These are phyloP conservation scores for Phytophthora capsici DNA, from an alignment of 352 stramenopile genomes.

Conservation along the genomic window DNA sequence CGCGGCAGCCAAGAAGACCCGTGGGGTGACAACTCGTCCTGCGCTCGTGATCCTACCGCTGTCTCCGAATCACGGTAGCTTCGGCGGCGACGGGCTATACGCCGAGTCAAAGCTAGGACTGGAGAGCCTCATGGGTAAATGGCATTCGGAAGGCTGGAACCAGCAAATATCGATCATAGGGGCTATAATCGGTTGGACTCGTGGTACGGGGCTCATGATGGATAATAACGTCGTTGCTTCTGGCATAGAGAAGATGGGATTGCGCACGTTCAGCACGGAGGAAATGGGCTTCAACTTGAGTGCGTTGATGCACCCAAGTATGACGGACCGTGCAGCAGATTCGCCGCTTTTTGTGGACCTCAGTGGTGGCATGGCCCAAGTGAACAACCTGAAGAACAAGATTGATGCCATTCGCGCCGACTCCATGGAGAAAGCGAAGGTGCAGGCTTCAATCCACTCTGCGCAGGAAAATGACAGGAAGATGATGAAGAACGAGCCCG, in stretches of 20 bases:
- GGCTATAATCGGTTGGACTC: slow-evolving; percentile 89
- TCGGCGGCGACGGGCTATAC: slow-evolving; percentile 88
- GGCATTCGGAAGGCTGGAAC: slow-evolving; percentile 85
- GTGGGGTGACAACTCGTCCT: slow-evolving; percentile 74
- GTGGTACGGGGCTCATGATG: slow-evolving; percentile 86
- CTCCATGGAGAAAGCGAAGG: slow-evolving; percentile 65
- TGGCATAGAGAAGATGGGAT: slow-evolving; percentile 80
- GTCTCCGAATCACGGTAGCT: slow-evolving; percentile 88
- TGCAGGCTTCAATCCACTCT: slow-evolving; percentile 52
- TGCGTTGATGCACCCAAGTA: slow-evolving; percentile 78
- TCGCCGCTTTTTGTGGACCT: slow-evolving; percentile 81
- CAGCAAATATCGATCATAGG: slow-evolving; percentile 86
- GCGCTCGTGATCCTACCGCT: slow-evolving; percentile 81
- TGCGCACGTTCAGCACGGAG: slow-evolving; percentile 86
- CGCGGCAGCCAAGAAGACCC: slow-evolving; percentile 72
- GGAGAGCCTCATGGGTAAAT: slow-evolving; percentile 89
- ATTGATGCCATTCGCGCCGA: slow-evolving; percentile 57
- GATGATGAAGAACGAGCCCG: slow-evolving; percentile 25
- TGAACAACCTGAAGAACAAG: slow-evolving; percentile 76
- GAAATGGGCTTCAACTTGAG: slow-evolving; percentile 91
- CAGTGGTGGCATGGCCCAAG: slow-evolving; percentile 76
- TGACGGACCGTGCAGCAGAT: slow-evolving; percentile 77
- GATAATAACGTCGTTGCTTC: slow-evolving; percentile 90
- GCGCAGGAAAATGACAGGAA: slow-evolving; percentile 51
- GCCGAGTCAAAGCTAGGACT: slow-evolving; percentile 89